Conservation (phyloP, 2,329 filamentous ascomycete species). For the Acrodontium crateriforme region DNA sequence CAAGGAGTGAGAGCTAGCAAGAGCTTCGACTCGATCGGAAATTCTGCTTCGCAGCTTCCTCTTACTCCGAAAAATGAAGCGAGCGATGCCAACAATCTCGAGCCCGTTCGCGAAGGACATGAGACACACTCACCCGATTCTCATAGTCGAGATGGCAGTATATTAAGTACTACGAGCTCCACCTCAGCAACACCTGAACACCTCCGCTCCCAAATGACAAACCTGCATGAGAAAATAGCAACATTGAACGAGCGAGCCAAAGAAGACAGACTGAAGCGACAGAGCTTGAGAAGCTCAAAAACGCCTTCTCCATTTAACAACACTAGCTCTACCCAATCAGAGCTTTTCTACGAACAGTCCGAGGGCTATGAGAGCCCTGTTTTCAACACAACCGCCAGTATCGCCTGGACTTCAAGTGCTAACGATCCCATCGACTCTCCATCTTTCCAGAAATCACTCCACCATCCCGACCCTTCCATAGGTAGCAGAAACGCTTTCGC, state of each 20-base stretch:
- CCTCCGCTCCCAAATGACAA: constrained; percentile 73
- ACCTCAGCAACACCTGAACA: constrained; percentile 36
- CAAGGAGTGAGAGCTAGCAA: constrained; percentile 16
- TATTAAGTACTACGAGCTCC: no score
- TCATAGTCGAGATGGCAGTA: no score
- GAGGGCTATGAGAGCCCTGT: constrained; percentile 8
- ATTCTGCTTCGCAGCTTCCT: no score
- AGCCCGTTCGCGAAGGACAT: constrained; percentile 17
- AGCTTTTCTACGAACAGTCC: constrained; percentile 15
- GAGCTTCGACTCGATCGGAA: constrained; percentile 16
- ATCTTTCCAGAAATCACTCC: constrained; percentile 1
- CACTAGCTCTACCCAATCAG: constrained; percentile 27
- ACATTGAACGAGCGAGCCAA: constrained; percentile 63
- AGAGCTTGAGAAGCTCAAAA: constrained; percentile 61
- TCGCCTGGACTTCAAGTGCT: constrained; percentile 10
- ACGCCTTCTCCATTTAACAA: constrained; percentile 63
- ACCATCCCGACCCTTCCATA: no score
- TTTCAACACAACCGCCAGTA: constrained; percentile 10
- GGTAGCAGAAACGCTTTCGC: constrained; percentile 17
- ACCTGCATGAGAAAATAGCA: constrained; percentile 73
- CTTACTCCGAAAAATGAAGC: no score
- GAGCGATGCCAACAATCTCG: constrained; percentile 4
- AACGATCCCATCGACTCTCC: constrained; percentile 4
- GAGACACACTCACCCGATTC: constrained; percentile 25
- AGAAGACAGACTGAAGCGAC: constrained; percentile 63